These are phyloP conservation scores for Aspergillus avenaceus DNA, from an alignment of 495 filamentous ascomycete species.

Conservation along the genomic window DNA sequence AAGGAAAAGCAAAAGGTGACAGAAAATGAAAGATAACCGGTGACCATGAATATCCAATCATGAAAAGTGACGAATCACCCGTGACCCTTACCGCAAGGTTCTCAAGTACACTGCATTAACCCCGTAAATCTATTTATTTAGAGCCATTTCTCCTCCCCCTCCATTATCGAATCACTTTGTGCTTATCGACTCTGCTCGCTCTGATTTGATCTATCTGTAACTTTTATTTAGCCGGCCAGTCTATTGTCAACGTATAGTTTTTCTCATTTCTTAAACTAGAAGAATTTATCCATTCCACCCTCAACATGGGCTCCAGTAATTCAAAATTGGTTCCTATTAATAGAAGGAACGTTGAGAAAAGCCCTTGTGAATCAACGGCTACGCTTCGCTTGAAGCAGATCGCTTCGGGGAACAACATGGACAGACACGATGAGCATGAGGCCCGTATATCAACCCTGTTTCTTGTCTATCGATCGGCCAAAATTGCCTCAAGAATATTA, in stretches of 20 bases:
- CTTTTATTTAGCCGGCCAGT: too few species aligned
- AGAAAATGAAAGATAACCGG: background rate
- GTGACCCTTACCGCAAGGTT: background rate
- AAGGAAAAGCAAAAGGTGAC: too few species aligned
- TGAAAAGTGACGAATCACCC: background rate
- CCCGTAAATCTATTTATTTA: background rate
- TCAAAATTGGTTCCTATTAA: background rate
- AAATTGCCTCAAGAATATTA: background rate
- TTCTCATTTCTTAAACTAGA: background rate
- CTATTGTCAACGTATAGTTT: background rate
- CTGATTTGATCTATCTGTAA: too few species aligned
- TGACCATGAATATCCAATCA: background rate
- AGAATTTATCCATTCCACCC: background rate
- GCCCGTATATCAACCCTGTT: constrained; percentile 2
- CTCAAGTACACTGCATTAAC: background rate
- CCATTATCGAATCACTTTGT: too few species aligned
- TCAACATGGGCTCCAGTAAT: background rate
- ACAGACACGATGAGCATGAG: background rate
- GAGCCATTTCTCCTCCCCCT: background rate
- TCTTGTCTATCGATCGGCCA: background rate
- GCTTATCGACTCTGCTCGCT: too few species aligned
- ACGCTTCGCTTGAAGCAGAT: background rate
- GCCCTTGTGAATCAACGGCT: background rate
- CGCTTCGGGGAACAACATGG: background rate
- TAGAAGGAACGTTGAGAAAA: background rate